A percentile compares a stretch with the other conserved stretches of the same genome.
phyloP scores from a whole-genome alignment of 2,329 filamentous ascomycete species.

The Aspergillus phoenicis region DNA sequence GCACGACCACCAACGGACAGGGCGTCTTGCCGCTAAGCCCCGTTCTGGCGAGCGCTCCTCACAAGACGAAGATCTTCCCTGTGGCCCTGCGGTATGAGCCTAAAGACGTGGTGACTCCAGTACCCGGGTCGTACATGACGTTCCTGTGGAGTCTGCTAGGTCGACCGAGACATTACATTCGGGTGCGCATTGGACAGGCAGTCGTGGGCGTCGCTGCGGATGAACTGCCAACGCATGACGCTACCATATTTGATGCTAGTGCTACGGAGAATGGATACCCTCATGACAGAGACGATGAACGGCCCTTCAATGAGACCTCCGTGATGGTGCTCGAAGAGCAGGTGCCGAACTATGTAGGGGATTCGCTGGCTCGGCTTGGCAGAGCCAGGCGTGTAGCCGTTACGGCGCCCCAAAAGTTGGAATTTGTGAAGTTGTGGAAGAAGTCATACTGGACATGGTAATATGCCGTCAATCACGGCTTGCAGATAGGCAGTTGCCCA shows the following conservation, averaged over 20 bases:
- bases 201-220: constrained; percentile 47
- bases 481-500: too few species aligned
- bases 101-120: constrained; percentile 84
- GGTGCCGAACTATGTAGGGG: constrained; percentile 76
- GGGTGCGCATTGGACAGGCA: constrained; percentile 83
- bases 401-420: constrained; percentile 77
- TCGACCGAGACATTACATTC: constrained; percentile 82
- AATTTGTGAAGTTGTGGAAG: constrained; percentile 75
- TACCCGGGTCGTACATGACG: constrained; percentile 70
- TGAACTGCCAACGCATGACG: constrained; percentile 4
- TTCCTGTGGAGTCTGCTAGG: constrained; percentile 89
- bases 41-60: constrained; percentile 68
- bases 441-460: constrained; percentile 42
- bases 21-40: constrained; percentile 84
- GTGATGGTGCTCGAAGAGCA: constrained; percentile 59
- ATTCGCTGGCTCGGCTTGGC: constrained; percentile 82
- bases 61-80: constrained; percentile 78
- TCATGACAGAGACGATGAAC: constrained; percentile 37
- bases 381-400: constrained; percentile 86
- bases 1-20: constrained; percentile 89
- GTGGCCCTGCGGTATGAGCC: constrained; percentile 88
- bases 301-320: constrained; percentile 16
- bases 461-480: not conserved
- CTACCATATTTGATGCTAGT: too few species aligned
- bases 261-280: constrained; percentile 38